Conservation (phyloP, 2,329 filamentous ascomycete genomes). For the Dactylellina cionopaga region DNA sequence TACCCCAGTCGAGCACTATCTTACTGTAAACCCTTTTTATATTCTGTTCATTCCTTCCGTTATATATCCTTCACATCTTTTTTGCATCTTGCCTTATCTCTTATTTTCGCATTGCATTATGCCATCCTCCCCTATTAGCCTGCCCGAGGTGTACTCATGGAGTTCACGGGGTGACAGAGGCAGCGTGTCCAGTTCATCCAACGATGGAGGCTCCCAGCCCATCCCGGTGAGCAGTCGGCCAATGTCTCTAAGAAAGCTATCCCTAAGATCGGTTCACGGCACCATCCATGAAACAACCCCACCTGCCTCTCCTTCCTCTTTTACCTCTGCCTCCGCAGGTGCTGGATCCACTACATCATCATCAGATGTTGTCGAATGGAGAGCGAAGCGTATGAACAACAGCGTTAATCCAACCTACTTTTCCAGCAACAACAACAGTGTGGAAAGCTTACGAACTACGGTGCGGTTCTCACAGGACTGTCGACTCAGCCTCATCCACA, state of each 20-base stretch:
- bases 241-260: conserved; percentile 51
- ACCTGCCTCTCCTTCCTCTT: conserved; percentile 48
- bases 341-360: conserved; percentile 43
- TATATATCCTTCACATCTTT: background rate
- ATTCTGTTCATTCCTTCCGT: background rate
- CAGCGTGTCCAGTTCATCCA: conserved; percentile 41
- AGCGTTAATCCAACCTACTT: conserved; percentile 39
- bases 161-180: conserved; percentile 48
- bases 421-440: conserved; percentile 42
- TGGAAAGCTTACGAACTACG: conserved; percentile 57
- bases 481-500: conserved; percentile 86
- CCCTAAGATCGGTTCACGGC: conserved; percentile 49
- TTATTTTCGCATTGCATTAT: conserved; percentile 5
- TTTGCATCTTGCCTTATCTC: background rate
- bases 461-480: conserved; percentile 73
- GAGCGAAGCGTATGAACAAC: conserved; percentile 46
- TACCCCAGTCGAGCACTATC: conserved; percentile 10
- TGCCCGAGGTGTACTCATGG: conserved; percentile 38
- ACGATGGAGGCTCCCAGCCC: conserved; percentile 37
- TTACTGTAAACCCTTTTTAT: background rate
- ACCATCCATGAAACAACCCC: conserved; percentile 51
- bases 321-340: conserved; percentile 41
- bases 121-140: conserved; percentile 29
- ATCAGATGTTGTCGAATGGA: conserved; percentile 46
- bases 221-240: conserved; percentile 45